These are phyloP conservation scores for Chromera velia DNA, from an alignment of 73 alveolate species.

Conservation along the genomic window DNA sequence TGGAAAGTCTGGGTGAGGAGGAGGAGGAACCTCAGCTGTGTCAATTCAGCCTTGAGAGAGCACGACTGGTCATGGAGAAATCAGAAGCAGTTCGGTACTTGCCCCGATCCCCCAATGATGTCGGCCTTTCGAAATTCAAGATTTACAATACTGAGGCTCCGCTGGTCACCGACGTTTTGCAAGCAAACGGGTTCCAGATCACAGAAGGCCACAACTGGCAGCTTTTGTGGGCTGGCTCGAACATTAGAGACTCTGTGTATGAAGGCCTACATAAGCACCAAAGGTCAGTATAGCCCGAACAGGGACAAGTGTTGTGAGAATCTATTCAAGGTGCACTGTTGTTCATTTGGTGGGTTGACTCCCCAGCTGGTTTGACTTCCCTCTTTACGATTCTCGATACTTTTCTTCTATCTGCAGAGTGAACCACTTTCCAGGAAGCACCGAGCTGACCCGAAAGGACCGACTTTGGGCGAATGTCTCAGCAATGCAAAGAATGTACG, in stretches of 20 bases:
- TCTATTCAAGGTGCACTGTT: too few relatives aligned
- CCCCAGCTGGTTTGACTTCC: too few relatives aligned
- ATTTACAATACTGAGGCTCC: background rate
- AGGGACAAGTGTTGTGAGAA: too few relatives aligned
- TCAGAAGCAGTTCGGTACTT: background rate
- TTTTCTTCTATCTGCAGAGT: too few relatives aligned
- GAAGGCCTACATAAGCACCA: conserved; percentile 45
- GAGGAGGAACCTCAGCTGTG: background rate
- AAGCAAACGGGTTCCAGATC: conserved; percentile 8
- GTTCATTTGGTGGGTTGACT: too few relatives aligned
- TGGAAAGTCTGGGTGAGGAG: background rate
- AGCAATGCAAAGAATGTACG: conserved; percentile 39
- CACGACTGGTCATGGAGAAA: background rate
- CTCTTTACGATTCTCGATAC: too few relatives aligned
- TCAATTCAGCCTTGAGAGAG: background rate
- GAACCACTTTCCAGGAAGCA: conserved; percentile 56
- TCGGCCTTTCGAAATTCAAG: background rate
- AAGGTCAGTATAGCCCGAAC: conserved; percentile 12
- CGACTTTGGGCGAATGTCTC: conserved; percentile 38
- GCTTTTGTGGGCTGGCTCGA: conserved; percentile 29
- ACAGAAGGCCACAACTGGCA: conserved; percentile 11
- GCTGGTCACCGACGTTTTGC: background rate
- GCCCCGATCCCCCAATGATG: background rate
- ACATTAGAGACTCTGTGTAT: conserved; percentile 25
- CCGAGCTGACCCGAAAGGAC: conserved; percentile 59